A percentile compares a stretch with the other conserved stretches of the same genome.
Evolutionary conservation across 2,329 filamentous ascomycete genomes (phyloP).

Genomic region (Pseudocercospora fuligena): DNA sequence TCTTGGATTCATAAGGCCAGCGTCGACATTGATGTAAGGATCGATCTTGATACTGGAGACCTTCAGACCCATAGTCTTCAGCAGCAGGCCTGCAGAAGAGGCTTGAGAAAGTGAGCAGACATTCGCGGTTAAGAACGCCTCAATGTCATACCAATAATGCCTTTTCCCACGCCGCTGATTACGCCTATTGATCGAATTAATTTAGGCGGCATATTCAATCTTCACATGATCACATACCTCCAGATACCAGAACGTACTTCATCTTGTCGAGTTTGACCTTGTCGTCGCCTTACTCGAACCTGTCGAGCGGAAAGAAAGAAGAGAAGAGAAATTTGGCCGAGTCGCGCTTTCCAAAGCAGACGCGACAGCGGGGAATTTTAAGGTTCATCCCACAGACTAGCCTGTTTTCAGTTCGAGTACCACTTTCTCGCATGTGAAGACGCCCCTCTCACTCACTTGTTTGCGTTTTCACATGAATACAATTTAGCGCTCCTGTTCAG

Average conservation of each 20-base stretch:
- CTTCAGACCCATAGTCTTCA: slow-evolving; percentile 80
- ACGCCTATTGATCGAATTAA: slow-evolving; percentile 47
- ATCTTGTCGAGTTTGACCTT: slow-evolving; percentile 57
- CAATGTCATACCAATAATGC: slow-evolving; percentile 65
- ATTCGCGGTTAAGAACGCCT: background rate
- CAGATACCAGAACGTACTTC: slow-evolving; percentile 82
- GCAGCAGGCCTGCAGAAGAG: slow-evolving; percentile 72
- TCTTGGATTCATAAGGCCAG: slow-evolving; percentile 72
- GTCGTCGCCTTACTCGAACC: slow-evolving; percentile 46
- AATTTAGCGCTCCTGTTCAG: background rate
- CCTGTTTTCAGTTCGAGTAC: background rate
- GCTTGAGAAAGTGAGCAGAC: slow-evolving; percentile 45
- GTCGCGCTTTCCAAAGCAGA: background rate
- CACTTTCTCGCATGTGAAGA: background rate
- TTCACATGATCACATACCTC: slow-evolving; percentile 59
- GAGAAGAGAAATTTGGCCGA: slow-evolving; percentile 16
- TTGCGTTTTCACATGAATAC: background rate
- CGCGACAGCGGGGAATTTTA: slow-evolving; percentile 2
- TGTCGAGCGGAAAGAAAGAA: slow-evolving; percentile 51
- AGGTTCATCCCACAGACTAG: background rate
- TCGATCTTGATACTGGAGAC: slow-evolving; percentile 73
- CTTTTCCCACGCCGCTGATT: slow-evolving; percentile 66
- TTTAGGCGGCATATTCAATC: background rate
- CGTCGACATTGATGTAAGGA: slow-evolving; percentile 77
- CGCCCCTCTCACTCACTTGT: background rate